Evolutionary conservation across 441 rosid species (phyloP), one percentile per base, ranked within the genome.

Genomic region (Erysimum pusillum): DNA sequence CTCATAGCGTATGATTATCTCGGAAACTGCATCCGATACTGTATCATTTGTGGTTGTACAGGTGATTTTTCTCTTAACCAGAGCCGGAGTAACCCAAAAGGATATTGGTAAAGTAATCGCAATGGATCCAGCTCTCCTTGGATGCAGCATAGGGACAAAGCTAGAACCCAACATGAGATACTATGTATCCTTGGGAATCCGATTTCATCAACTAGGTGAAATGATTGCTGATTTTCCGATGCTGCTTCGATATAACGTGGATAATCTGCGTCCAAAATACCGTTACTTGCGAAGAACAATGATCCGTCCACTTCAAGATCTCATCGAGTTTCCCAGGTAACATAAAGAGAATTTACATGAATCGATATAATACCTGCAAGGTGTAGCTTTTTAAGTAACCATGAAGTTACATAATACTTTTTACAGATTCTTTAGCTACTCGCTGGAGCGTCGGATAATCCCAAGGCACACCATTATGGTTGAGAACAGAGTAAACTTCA

Each of bases 221-320:
- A 95, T 95, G 98, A 82, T 92, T 60, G 92, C 94, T 45, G 96
- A 90, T 81, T 95, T 95, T 80, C 97, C 97, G 28, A 81, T 87
- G 97, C 83, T 95, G 44, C 96, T 92, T 11, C 85, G 93, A 15
- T 90, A 95, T 82, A 91, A 87, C 53, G 75, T 86, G 15, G 93
- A 90, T 54, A 82, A 83, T 58, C 87, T 94, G 44, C 91, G 93
- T 22, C 97, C 97, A 2, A 91, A 95, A 84, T 89, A 95, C 71
- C 80, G 69, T 6, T 95, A 89, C 85, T 80, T 92, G 81, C 84
- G 98, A 81, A 85, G 92, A 83, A 86, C 81, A 34, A 90, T 92
- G 98, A 85, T 91, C 77, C 90, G 90, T 5, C 96, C 98, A 25
- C 86, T 95, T 88, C 80, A 84, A 71, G 97, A 90, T 88, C 85